Conservation (phyloP, 148 eudicot species). For the Vaccinium darrowii region DNA sequence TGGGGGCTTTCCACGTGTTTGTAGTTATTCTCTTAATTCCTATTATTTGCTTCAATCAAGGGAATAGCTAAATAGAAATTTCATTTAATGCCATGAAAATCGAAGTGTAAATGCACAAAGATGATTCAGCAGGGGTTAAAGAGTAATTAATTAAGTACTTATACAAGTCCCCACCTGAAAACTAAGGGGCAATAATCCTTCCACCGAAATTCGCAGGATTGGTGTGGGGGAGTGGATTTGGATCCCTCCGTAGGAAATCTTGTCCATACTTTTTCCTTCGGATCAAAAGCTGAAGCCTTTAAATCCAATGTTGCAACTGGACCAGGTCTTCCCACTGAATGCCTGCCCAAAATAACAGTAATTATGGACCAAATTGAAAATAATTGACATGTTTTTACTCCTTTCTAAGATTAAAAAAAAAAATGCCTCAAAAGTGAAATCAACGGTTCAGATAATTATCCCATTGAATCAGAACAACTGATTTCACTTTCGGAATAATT, state of each 20-base stretch:
- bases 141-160: neutral
- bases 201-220: conserved; percentile 86
- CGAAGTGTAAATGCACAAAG: neutral
- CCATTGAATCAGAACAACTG: no score
- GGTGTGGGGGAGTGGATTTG: conserved; percentile 87
- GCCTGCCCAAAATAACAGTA: conserved; percentile 40
- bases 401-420: no score
- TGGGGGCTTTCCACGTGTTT: no score
- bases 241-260: conserved; percentile 94
- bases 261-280: conserved; percentile 94
- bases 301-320: conserved; percentile 75
- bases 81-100: neutral
- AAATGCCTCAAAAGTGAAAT: no score
- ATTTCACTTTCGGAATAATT: no score
- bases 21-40: no score
- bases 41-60: no score
- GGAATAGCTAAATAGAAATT: no score
- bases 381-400: neutral
- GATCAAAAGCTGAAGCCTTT: conserved; percentile 88
- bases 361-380: neutral
- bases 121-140: neutral
- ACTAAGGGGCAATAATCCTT: conserved; percentile 96
- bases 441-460: no score
- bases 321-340: conserved; percentile 91
- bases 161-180: conserved; percentile 56